These are phyloP conservation scores for Diaporthe sp. DNA, from an alignment of 2,329 filamentous ascomycete species.

Conservation along the genomic window DNA sequence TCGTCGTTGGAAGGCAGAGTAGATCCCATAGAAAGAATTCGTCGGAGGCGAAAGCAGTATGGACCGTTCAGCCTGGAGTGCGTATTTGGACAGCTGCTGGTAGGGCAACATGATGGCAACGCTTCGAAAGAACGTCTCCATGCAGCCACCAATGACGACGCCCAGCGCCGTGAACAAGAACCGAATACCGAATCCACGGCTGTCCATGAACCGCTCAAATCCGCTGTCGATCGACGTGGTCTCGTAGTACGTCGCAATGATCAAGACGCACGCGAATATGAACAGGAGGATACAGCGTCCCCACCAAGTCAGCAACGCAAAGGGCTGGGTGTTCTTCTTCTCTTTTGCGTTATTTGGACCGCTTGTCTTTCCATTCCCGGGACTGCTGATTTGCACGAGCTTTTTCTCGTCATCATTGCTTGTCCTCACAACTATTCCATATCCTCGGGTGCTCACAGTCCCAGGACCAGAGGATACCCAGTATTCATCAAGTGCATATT, in stretches of 20 bases:
- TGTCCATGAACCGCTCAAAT: constrained; percentile 59
- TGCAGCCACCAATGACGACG: constrained; percentile 48
- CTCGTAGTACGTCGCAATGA: constrained; percentile 55
- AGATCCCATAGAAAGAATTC: constrained; percentile 51
- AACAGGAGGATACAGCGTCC: constrained; percentile 45
- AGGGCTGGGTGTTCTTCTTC: constrained; percentile 42
- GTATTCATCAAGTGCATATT: constrained; percentile 12
- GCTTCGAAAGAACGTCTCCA: constrained; percentile 37
- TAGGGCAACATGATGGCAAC: constrained; percentile 55
- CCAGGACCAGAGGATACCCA: not conserved
- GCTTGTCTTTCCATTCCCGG: not conserved
- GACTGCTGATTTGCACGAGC: no score
- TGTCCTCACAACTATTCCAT: constrained; percentile 24
- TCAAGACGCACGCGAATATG: constrained; percentile 47
- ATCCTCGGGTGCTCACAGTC: not conserved
- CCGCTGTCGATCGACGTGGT: constrained; percentile 50
- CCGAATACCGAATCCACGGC: constrained; percentile 54
- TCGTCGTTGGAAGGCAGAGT: constrained; percentile 50
- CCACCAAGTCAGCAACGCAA: constrained; percentile 46
- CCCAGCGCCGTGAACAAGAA: constrained; percentile 57
- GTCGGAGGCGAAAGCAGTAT: constrained; percentile 52
- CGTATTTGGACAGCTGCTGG: constrained; percentile 48
- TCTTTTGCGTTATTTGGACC: no score
- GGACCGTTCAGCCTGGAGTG: constrained; percentile 48
- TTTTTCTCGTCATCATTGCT: not conserved